Conservation (phyloP, 768 basidiomycete genomes). For the Pleurotus tuber-regium region DNA sequence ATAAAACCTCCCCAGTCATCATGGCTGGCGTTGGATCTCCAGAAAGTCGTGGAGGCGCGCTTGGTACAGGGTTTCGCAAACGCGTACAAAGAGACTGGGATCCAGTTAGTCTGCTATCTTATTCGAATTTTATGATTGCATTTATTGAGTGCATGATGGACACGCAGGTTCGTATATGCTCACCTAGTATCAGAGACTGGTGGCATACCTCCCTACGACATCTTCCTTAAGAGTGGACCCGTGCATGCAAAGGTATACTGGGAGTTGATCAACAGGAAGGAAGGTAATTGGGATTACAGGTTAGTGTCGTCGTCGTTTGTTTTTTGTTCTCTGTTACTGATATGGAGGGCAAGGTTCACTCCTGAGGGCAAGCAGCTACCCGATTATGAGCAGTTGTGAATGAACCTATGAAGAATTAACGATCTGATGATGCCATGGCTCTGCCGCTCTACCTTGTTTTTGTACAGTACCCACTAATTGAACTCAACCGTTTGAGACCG, state of each 20-base stretch:
- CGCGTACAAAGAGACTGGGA: conserved; percentile 19
- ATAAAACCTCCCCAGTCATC: conserved; percentile 6
- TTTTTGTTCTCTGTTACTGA: neutral
- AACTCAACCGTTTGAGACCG: no score
- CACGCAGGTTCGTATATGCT: conserved; percentile 26
- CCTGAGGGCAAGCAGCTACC: neutral
- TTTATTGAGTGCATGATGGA: neutral
- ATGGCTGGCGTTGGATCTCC: conserved; percentile 19
- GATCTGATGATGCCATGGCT: no score
- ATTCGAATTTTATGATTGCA: no score
- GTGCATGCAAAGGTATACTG: conserved; percentile 25
- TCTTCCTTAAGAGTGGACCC: conserved; percentile 22
- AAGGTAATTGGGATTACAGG: conserved; percentile 21
- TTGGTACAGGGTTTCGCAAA: conserved; percentile 21
- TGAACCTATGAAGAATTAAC: no score
- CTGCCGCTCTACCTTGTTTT: no score
- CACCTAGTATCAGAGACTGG: conserved; percentile 22
- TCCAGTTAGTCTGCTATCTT: conserved; percentile 17
- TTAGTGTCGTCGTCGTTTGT: conserved; percentile 27
- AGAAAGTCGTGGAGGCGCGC: conserved; percentile 22
- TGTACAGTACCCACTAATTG: no score
- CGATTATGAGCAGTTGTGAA: no score
- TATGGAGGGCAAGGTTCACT: neutral
- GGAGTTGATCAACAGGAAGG: conserved; percentile 21
- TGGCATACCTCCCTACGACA: conserved; percentile 9